phyloP scores from a whole-genome alignment of 805 yeast species.

The Candida anglica region DNA sequence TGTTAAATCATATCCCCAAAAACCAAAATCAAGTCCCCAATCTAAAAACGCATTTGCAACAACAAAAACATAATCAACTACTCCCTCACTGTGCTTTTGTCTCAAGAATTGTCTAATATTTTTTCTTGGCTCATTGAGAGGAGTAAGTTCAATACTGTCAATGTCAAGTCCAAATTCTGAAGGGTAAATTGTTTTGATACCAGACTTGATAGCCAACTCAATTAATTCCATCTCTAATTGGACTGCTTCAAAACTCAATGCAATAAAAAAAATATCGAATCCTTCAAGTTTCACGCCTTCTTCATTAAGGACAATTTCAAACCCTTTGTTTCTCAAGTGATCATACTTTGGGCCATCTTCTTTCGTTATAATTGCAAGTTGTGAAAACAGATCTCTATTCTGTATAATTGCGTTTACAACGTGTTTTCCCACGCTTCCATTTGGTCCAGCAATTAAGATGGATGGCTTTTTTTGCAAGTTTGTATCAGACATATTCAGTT shows the following conservation, averaged over 20 bases:
- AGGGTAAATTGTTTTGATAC: constrained; percentile 1
- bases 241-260: background rate
- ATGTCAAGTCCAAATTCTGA: constrained; percentile 1
- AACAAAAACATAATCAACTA: background rate
- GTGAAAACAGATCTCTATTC: background rate
- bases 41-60: constrained; percentile 1
- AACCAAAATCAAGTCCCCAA: background rate
- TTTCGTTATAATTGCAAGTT: background rate
- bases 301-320: constrained; percentile 1
- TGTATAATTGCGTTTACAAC: background rate
- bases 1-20: constrained; percentile 1
- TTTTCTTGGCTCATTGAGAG: no score
- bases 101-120: background rate
- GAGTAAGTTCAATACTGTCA: background rate
- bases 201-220: constrained; percentile 1
- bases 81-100: background rate
- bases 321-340: background rate
- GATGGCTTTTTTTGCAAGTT: constrained; percentile 1
- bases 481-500: background rate
- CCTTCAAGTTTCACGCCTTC: background rate
- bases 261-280: background rate
- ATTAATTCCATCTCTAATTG: background rate
- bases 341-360: constrained; percentile 1
- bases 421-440: background rate
- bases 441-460: constrained; percentile 1